Conservation (phyloP, 2,329 filamentous ascomycete genomes). For the Huntiella decipiens region DNA sequence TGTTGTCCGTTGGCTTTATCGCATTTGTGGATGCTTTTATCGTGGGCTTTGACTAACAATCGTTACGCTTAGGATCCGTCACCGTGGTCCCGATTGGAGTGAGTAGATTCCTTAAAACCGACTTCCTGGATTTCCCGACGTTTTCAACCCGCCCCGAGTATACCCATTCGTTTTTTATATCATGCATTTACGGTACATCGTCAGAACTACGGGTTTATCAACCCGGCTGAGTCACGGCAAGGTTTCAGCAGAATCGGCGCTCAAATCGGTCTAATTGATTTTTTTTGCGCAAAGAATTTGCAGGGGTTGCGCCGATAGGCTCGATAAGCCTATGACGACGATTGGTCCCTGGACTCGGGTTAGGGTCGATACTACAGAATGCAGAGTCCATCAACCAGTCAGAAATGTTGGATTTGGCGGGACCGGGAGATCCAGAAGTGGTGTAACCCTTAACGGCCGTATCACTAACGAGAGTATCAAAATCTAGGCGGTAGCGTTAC, state of each 20-base stretch:
- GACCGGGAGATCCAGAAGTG: not conserved
- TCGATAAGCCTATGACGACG: too few species aligned
- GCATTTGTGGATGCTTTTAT: not conserved
- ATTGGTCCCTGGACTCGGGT: not conserved
- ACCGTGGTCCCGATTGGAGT: slow-evolving; percentile 98
- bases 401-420: not conserved
- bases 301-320: too few species aligned
- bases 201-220: too few species aligned
- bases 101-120: slow-evolving; percentile 25
- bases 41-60: slow-evolving; percentile 7
- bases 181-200: too few species aligned
- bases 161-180: too few species aligned
- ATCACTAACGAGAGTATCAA: slow-evolving; percentile 16
- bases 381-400: not conserved
- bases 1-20: too few species aligned
- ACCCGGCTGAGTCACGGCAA: not conserved
- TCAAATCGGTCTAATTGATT: too few species aligned
- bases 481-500: slow-evolving; percentile 64
- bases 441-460: not conserved
- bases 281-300: too few species aligned
- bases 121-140: not conserved
- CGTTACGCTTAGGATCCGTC: slow-evolving; percentile 48
- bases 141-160: not conserved
- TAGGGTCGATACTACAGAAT: not conserved
- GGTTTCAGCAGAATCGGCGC: too few species aligned